Conservation (phyloP, 805 yeast genomes). For the Teunomyces tritomae region DNA sequence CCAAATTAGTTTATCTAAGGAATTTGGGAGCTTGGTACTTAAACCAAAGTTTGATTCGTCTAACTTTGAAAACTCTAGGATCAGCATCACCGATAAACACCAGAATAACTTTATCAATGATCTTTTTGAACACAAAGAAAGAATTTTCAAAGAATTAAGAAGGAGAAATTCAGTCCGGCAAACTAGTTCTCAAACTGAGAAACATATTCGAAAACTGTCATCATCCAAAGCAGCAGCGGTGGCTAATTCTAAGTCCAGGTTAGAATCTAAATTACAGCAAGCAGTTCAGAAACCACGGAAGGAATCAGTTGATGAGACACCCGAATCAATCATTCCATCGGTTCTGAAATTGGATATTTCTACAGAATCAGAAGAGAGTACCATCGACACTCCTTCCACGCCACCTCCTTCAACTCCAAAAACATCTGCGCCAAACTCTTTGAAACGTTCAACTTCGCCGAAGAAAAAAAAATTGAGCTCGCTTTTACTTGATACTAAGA, state of each 20-base stretch:
- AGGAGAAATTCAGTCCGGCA: constrained; percentile 29
- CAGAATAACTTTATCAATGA: constrained; percentile 61
- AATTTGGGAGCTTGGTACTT: constrained; percentile 61
- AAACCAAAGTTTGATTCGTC: constrained; percentile 41
- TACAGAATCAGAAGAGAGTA: background rate
- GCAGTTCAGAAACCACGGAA: constrained; percentile 20
- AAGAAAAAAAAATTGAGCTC: constrained; percentile 32
- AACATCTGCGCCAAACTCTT: constrained; percentile 13
- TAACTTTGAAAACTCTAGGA: constrained; percentile 19
- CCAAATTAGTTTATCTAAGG: constrained; percentile 56
- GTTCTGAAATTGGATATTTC: constrained; percentile 1
- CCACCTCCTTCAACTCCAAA: constrained; percentile 21
- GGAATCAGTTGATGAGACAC: constrained; percentile 1
- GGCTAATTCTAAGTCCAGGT: constrained; percentile 23
- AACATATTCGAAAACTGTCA: background rate
- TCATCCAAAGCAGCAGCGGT: constrained; percentile 8
- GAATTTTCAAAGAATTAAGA: constrained; percentile 62
- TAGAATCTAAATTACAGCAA: constrained; percentile 25
- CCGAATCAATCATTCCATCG: background rate
- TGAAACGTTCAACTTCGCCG: constrained; percentile 39
- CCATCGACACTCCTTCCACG: constrained; percentile 6
- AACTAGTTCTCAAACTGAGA: constrained; percentile 3
- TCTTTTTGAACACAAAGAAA: constrained; percentile 55
- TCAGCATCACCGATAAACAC: constrained; percentile 52
- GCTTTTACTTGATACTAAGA: constrained; percentile 11